phyloP scores from a whole-genome alignment of 2,329 filamentous ascomycete species.

The Botrytis porri region DNA sequence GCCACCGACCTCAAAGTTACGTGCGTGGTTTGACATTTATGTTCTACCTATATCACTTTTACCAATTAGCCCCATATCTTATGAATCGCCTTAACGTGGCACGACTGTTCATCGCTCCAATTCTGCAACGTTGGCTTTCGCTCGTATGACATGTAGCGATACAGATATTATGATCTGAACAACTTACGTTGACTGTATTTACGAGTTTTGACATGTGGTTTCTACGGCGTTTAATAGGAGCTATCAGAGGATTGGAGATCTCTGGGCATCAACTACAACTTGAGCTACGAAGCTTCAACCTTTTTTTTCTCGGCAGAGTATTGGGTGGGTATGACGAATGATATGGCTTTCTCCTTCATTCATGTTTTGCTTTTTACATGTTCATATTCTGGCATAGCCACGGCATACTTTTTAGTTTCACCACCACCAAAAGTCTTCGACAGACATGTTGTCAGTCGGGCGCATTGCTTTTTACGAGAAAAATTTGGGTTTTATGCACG shows the following conservation, averaged over 20 bases:
- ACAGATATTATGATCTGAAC: conserved; percentile 24
- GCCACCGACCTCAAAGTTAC: conserved; percentile 11
- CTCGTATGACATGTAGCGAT: conserved; percentile 17
- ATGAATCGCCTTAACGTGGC: conserved; percentile 10
- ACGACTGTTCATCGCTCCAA: conserved; percentile 13
- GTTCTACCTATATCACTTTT: conserved; percentile 2
- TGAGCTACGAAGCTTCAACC: conserved; percentile 2
- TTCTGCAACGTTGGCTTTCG: conserved; percentile 15
- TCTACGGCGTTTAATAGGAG: conserved; percentile 37
- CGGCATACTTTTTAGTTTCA: conserved; percentile 22
- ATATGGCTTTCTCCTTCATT: conserved; percentile 29
- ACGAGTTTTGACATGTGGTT: conserved; percentile 34
- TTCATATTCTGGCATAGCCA: conserved; percentile 34
- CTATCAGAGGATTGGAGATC: conserved; percentile 37
- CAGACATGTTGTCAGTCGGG: conserved; percentile 23
- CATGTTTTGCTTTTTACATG: conserved; percentile 32
- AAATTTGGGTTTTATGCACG: conserved; percentile 24
- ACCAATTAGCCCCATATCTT: conserved; percentile 3
- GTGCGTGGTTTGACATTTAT: conserved; percentile 3
- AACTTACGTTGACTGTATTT: conserved; percentile 35
- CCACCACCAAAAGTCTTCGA: conserved; percentile 27
- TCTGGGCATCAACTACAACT: conserved; percentile 23
- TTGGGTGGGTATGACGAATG: conserved; percentile 1
- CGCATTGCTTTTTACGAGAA: conserved; percentile 27
- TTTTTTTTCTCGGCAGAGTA: conserved; percentile 10